Base-by-base conservation (phyloP, 805 yeast genomes). In the Sungouiella blattae region DNA sequence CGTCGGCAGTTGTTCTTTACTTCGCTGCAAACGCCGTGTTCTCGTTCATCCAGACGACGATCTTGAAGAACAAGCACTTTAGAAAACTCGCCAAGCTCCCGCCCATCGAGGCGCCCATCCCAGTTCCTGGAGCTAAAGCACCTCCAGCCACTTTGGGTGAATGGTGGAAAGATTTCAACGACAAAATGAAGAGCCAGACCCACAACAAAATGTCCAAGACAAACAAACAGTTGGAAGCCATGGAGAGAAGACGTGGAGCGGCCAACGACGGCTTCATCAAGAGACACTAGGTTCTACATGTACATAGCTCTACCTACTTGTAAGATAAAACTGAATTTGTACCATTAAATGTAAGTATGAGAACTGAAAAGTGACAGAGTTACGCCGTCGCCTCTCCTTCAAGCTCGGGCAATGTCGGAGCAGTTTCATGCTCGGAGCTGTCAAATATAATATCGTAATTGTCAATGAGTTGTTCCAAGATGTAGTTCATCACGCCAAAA, bases 1-100 rank as follows among this genome's bases (percentile, higher is more conserved):
- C 95, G 2, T 77, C 95, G 2, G 95, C 85, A 25, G 87, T 88
- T 23, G 81, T 89, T 44, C 69, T 87, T 33, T 93, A 89, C 57
- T 87, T 91, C 60, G 81, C 91, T 5, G 78, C 84, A 24, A 87
- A 88, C 56, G 86, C 95, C 38, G 45, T 78, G 11, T 77, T 77
- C 49, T 84, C 96, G 1, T 74, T 85, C 32, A 30, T 76, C 13
- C 98, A 91, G 66, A 77, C 91, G 8, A 54, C 75, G 33, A 50
- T 83, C 16, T 69, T 93, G 50, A 78, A 83, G 58, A 73, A 69
- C 42, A 62, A 72, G 35, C 46, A 60, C 36, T 75, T 85, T 52
- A 76, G 97, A 62, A 67, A 64, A 26, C 40, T 63, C 35, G 59
- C 77, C 20, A 75, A 77, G 9, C 66, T 85, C 48, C 77, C 87